Percentiles rank a stretch among this genome's conserved stretches.
These are phyloP conservation scores for Beauveria varroae DNA, from an alignment of 2,329 filamentous ascomycete genomes.

Conservation along the genomic window DNA sequence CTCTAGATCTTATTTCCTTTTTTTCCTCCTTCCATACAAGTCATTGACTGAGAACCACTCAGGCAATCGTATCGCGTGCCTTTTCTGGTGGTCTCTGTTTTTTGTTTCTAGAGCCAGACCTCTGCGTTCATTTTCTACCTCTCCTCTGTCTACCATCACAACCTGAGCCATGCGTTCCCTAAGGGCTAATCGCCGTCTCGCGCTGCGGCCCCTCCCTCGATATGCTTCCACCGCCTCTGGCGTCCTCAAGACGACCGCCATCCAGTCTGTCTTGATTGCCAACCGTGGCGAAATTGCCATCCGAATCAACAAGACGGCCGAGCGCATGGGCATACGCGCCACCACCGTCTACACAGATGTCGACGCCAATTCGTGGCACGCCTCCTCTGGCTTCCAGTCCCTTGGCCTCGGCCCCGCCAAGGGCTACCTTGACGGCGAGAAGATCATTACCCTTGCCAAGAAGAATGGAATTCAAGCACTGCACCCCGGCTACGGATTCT, in stretches of 20 bases:
- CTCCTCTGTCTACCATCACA: background rate
- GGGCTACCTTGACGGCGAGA: conserved; percentile 87
- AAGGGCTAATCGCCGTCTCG: conserved; percentile 42
- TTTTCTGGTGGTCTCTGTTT: background rate
- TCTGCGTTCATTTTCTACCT: background rate
- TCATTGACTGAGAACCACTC: background rate
- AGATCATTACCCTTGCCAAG: conserved; percentile 84
- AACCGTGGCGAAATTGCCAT: conserved; percentile 96
- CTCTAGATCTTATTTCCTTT: background rate
- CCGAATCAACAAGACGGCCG: conserved; percentile 82
- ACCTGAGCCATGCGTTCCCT: conserved; percentile 45
- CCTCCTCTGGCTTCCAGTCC: conserved; percentile 73
- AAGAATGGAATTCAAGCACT: conserved; percentile 81
- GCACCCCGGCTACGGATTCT: conserved; percentile 92
- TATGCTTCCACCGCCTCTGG: conserved; percentile 25
- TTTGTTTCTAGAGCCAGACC: background rate
- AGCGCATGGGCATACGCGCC: conserved; percentile 81
- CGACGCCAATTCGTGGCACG: conserved; percentile 81
- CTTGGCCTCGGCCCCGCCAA: conserved; percentile 76
- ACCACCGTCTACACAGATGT: conserved; percentile 94
- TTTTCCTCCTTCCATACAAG: conserved; percentile 7
- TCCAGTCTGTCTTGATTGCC: conserved; percentile 83
- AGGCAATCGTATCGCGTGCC: background rate
- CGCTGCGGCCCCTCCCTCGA: conserved; percentile 36
- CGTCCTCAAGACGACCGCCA: conserved; percentile 36